These are phyloP conservation scores for Niebla homalea DNA, from an alignment of 495 filamentous ascomycete species.

Conservation along the genomic window DNA sequence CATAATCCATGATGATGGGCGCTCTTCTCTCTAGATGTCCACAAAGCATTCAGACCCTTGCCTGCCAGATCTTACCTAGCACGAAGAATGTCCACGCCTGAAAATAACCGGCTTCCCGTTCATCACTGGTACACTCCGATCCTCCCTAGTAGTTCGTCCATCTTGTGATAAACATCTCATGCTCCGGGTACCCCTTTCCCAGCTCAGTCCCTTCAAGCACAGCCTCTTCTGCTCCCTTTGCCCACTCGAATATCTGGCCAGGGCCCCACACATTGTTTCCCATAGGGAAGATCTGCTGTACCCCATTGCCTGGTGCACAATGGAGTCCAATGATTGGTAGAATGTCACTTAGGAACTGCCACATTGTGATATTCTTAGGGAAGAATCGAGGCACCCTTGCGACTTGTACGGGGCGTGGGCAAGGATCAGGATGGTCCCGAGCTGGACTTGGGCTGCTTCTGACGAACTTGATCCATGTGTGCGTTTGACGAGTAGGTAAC, in stretches of 20 bases:
- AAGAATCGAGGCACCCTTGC: neutral
- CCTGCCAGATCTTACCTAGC: too few relatives aligned
- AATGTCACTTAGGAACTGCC: neutral
- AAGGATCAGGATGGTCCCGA: neutral
- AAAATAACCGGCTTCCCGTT: too few relatives aligned
- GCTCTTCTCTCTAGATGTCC: too few relatives aligned
- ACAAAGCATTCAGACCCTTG: too few relatives aligned
- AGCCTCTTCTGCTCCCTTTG: neutral
- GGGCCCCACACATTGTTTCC: neutral
- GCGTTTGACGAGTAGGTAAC: neutral
- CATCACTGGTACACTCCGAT: too few relatives aligned
- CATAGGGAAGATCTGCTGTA: conserved; percentile 1
- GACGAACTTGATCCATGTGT: neutral
- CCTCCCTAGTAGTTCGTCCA: neutral
- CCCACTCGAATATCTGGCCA: neutral
- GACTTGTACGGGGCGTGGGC: neutral
- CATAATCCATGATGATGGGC: too few relatives aligned
- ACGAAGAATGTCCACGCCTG: too few relatives aligned
- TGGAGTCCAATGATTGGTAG: neutral
- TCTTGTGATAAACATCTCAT: neutral
- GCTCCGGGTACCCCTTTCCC: neutral
- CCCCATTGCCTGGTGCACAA: neutral
- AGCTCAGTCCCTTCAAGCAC: neutral
- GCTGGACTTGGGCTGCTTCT: neutral
- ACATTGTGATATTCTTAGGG: neutral